These are phyloP conservation scores for Plicaturopsis crispa DNA, from an alignment of 768 basidiomycete genomes.

Conservation along the genomic window DNA sequence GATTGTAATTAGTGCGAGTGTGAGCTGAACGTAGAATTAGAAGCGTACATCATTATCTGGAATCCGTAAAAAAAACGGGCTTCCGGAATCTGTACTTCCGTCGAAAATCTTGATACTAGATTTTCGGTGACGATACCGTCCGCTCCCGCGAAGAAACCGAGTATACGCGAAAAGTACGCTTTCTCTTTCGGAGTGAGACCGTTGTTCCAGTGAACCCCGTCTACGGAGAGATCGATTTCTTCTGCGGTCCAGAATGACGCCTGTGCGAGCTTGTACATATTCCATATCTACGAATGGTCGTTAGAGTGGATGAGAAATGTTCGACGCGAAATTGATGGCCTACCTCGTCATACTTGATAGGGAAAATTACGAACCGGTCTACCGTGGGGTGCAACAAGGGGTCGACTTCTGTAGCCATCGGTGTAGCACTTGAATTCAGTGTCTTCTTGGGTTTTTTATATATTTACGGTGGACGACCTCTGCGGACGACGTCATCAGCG, in stretches of 20 bases:
- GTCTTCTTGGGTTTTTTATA: not conserved
- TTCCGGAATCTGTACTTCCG: conserved; percentile 69
- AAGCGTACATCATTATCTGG: conserved; percentile 79
- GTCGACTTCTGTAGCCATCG: conserved; percentile 30
- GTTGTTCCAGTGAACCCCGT: not conserved
- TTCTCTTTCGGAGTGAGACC: conserved; percentile 63
- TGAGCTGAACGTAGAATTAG: conserved; percentile 49
- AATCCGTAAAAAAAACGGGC: conserved; percentile 83
- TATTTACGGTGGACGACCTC: too few relatives aligned
- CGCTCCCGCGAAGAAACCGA: conserved; percentile 77
- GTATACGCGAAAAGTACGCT: conserved; percentile 67
- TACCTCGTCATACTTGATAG: conserved; percentile 68
- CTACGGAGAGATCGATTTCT: conserved; percentile 1
- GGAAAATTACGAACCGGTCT: conserved; percentile 65
- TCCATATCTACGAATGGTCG: conserved; percentile 61
- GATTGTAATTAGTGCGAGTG: conserved; percentile 58
- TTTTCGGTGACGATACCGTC: conserved; percentile 83
- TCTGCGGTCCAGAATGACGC: not conserved
- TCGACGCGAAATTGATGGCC: conserved; percentile 8
- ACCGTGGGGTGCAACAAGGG: conserved; percentile 54
- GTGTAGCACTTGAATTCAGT: conserved; percentile 13
- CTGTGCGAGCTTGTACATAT: conserved; percentile 68
- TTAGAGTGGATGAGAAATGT: not conserved
- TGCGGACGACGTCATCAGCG: too few relatives aligned
- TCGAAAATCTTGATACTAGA: conserved; percentile 68